These are phyloP conservation scores for Noccaea caerulescens DNA, from an alignment of 345 rosid species.

Conservation along the genomic window DNA sequence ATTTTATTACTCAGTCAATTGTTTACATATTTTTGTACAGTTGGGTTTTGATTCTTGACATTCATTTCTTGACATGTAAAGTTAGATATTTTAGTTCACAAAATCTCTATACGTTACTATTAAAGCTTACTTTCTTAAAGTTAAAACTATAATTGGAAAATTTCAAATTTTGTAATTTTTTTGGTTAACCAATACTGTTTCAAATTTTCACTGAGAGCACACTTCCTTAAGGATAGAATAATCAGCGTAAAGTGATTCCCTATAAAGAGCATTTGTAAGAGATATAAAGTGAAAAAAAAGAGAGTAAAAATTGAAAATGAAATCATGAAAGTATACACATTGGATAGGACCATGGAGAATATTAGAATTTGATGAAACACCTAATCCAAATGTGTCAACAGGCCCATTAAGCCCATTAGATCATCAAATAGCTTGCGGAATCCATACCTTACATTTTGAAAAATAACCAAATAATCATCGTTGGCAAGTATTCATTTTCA, in stretches of 20 bases:
- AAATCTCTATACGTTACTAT: conserved; percentile 25
- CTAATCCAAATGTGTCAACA: not conserved
- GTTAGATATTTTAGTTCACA: not conserved
- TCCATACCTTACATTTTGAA: not conserved
- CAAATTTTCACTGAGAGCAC: conserved; percentile 17
- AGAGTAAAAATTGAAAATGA: conserved; percentile 28
- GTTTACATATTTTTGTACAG: conserved; percentile 12
- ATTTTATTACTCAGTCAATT: conserved; percentile 36
- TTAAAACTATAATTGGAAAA: conserved; percentile 10
- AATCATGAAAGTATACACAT: conserved; percentile 36
- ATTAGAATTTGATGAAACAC: conserved; percentile 1
- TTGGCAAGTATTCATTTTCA: not conserved
- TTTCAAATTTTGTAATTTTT: conserved; percentile 36
- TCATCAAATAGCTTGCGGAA: not conserved
- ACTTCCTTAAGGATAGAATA: conserved; percentile 27
- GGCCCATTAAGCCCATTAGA: conserved; percentile 16
- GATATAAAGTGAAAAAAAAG: conserved; percentile 29
- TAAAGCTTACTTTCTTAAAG: conserved; percentile 11
- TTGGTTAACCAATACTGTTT: not conserved
- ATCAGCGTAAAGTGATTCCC: conserved; percentile 28
- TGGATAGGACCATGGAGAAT: conserved; percentile 1
- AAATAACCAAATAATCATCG: not conserved
- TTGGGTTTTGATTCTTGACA: conserved; percentile 28
- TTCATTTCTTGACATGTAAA: conserved; percentile 21
- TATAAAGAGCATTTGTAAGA: conserved; percentile 35